Base-by-base conservation (phyloP, 305 asterid genomes). In the Salvia sclarea region DNA sequence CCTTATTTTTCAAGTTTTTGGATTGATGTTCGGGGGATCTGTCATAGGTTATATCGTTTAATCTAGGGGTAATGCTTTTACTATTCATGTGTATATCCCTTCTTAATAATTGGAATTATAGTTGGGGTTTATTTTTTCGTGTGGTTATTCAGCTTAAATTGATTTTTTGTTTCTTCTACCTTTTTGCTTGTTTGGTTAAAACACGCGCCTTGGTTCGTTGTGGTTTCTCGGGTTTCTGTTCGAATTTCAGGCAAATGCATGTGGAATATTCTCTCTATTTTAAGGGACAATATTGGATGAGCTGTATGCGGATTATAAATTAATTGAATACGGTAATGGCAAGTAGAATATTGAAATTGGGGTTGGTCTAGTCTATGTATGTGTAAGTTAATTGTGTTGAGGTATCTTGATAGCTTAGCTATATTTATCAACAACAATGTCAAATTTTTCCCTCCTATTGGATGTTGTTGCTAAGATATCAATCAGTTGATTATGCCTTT, bases 1-100 rank as follows among this genome's bases (percentile, higher is more conserved):
- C 44, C 67, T 11, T 28, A 2, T 50, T 77, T 63, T 54, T 50
- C 30, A 61, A 45, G 56, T 18, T 67, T 62, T 56, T 45, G 66
- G 66, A 49, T 66, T 71, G 66, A 35, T 73, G 60, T 21, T 66
- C 8, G 47, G 43, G 69, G 64, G 77, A 73, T 74, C 82, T 61
- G 72, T 58, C 54, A 33, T 75, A 20, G 62, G 50, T 57, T 69
- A 17, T 56, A 13, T 38, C 71, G 30, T 37, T 64, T 74, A 22
- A 25, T 16, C 60, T 56, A 0, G 70, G 54, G 77, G 67, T 72
- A 45, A 35, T 31, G 43, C 11, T 79, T 59, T 66, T 17, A 22
- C 31, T 72, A 7, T 30, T 64, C 67, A 1, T 68, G 16, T 30
- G 5, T 33, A 17, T 54, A 6, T 40, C 3, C 7, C 33, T n/a